These are phyloP conservation scores for Aspergillus nomiae DNA, from an alignment of 2,329 filamentous ascomycete genomes.

Conservation along the genomic window DNA sequence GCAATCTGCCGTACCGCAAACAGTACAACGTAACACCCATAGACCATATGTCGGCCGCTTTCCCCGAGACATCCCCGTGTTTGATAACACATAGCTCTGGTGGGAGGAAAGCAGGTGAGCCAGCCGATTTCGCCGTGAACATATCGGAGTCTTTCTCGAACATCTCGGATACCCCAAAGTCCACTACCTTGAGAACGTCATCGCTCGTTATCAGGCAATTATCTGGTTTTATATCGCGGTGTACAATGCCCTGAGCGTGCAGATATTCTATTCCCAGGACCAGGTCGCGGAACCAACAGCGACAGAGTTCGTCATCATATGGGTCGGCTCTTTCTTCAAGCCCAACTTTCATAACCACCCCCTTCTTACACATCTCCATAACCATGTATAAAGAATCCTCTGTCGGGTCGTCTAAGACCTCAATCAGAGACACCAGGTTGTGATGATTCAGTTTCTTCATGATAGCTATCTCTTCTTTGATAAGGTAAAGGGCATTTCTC, in stretches of 20 bases:
- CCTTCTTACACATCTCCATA: constrained; percentile 97
- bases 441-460: constrained; percentile 98
- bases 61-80: constrained; percentile 85
- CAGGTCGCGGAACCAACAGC: constrained; percentile 92
- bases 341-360: constrained; percentile 93
- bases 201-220: constrained; percentile 89
- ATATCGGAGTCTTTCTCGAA: constrained; percentile 87
- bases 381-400: constrained; percentile 99
- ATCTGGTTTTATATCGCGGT: constrained; percentile 97
- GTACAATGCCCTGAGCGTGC: constrained; percentile 90
- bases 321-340: constrained; percentile 80
- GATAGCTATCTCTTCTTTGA: constrained; percentile 94
- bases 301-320: constrained; percentile 78
- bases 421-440: constrained; percentile 89
- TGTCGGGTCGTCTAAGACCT: constrained; percentile 92
- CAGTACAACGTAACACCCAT: constrained; percentile 97
- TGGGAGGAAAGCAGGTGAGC: constrained; percentile 90
- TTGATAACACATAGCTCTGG: constrained; percentile 87
- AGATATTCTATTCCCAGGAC: constrained; percentile 94
- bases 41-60: constrained; percentile 94
- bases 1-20: constrained; percentile 82
- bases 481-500: constrained; percentile 78
- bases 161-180: constrained; percentile 99
- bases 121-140: constrained; percentile 89
- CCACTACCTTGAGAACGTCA: constrained; percentile 93